Percentiles rank a stretch among this genome's conserved stretches.
Evolutionary conservation across 78 protist species (phyloP).

Genomic region (Dictyostelium intermedium): DNA sequence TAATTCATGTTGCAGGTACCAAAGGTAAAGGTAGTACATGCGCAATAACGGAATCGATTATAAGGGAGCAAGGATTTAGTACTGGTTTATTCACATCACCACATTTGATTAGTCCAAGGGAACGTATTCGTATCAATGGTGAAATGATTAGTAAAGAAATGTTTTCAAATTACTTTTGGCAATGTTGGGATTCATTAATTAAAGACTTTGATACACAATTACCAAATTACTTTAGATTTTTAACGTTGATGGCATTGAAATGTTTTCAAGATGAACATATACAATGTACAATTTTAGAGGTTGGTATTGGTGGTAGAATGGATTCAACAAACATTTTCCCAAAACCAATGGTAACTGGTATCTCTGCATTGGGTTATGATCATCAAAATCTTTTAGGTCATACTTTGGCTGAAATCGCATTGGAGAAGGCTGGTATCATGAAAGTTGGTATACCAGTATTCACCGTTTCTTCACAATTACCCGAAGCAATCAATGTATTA

Average conservation of each 20-base stretch:
- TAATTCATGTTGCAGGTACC: slow-evolving; percentile 95
- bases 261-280: slow-evolving; percentile 69
- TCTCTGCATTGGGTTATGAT: slow-evolving; percentile 86
- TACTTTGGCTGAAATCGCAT: slow-evolving; percentile 86
- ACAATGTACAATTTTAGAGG: slow-evolving; percentile 89
- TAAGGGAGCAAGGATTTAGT: slow-evolving; percentile 82
- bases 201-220: not conserved
- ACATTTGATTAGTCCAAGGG: slow-evolving; percentile 87
- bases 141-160: slow-evolving; percentile 65
- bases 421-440: slow-evolving; percentile 91
- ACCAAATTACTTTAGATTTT: slow-evolving; percentile 78
- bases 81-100: slow-evolving; percentile 94
- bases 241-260: slow-evolving; percentile 83
- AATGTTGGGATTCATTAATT: slow-evolving; percentile 60
- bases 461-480: slow-evolving; percentile 45
- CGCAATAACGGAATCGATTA: slow-evolving; percentile 79
- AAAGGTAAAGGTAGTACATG: slow-evolving; percentile 93
- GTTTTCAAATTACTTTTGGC: slow-evolving; percentile 81
- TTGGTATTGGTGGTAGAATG: slow-evolving; percentile 90
- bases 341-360: slow-evolving; percentile 83
- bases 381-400: slow-evolving; percentile 87
- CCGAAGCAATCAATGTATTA: slow-evolving; percentile 76
- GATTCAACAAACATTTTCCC: slow-evolving; percentile 88
- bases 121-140: slow-evolving; percentile 90
- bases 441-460: slow-evolving; percentile 70